Base-by-base conservation (phyloP, 2,329 filamentous ascomycete species). In the Ascomycota sp. region DNA sequence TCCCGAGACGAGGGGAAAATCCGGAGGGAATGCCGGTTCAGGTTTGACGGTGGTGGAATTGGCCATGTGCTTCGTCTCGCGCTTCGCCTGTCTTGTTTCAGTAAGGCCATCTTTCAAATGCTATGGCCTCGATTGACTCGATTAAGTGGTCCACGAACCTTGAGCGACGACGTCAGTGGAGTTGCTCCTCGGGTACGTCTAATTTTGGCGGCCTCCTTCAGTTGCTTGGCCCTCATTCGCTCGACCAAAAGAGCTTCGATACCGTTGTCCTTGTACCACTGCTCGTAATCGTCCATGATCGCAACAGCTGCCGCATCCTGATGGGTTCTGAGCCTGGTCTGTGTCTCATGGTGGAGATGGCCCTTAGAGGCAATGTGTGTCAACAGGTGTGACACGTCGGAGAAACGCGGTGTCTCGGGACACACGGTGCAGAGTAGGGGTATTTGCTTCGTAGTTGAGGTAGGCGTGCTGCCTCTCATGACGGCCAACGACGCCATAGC, bases 351-450 rank as follows among this genome's bases (percentile, higher is more conserved):
- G 38, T 82, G 74, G 27, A 93, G 61, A 51, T 95, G 86, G n/a
- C 78, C 77, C 51, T 93, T 93, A 41, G 84, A 93, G 38, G 78
- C 72, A 40, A 93, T 71, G 49, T 95, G 86, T 9, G 86, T 95
- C 48, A 95, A 68, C 28, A 93, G 62, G 53, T 93, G 86, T 27
- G 84, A 92, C 31, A 83, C 64, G 53, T 95, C 86, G 36, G 82
- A 92, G 56, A 93, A 93, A 25, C 57, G 68, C 29, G 81, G 80
- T 39, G 66, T 67, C 43, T 76, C 80, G 27, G 78, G 76, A 51
- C 86, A 95, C 43, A 92, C 75, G 47, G 65, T 73, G 68, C 86
- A 95, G 43, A 71, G 58, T 33, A 93, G 69, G 36, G 77, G 72
- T 38, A 83, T 74, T 32, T 50, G 44, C 37, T 43, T 49, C 40